Evolutionary conservation across 805 yeast genomes (phyloP), one percentile per base, ranked within the genome.

Genomic region (Metschnikowia bowlesiae): DNA sequence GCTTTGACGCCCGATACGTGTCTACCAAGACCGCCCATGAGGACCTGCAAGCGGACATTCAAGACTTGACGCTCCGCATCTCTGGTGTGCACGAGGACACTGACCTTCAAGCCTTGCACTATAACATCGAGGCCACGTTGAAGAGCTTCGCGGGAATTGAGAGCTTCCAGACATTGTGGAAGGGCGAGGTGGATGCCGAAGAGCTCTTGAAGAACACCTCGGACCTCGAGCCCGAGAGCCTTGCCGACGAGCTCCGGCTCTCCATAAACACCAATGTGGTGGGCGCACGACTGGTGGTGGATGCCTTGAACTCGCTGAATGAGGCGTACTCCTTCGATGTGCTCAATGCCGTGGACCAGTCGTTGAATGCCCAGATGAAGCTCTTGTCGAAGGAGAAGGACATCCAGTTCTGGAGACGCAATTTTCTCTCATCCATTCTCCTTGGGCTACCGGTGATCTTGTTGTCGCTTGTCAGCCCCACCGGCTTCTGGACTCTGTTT

Each of bases 351-450:
- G 62, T 84, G 4, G 88, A 85, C 62, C 81, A 80, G 55, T 63
- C 75, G 9, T 62, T 72, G 22, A 66, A 81, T 3, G 74, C 86
- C 4, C 98, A 94, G 65, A 62, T 92, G 38, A 82, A 79, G 37
- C 65, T 87, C 1, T 71, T 94, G 30, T 75, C 88, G 1, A 82
- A 87, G 57, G 74, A 79, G 8, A 81, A 83, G 57, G 97, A 92
- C 54, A 83, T 88, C 41, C 68, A 72, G 46, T 81, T 77, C 60
- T 94, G 97, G 96, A 78, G 75, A 51, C 54, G 64, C 8, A 83
- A 75, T 51, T 80, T 87, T 51, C 53, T 79, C 47, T 74, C 68
- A 46, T 65, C 90, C 6, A 60, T 83, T 2, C 22, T 74, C 0
- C 69, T 83, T 50, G 91, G 96, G 0, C 29, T 82, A 0, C 90